phyloP scores from a whole-genome alignment of 1,139 yeast species.

The Geotrichum fermentans region DNA sequence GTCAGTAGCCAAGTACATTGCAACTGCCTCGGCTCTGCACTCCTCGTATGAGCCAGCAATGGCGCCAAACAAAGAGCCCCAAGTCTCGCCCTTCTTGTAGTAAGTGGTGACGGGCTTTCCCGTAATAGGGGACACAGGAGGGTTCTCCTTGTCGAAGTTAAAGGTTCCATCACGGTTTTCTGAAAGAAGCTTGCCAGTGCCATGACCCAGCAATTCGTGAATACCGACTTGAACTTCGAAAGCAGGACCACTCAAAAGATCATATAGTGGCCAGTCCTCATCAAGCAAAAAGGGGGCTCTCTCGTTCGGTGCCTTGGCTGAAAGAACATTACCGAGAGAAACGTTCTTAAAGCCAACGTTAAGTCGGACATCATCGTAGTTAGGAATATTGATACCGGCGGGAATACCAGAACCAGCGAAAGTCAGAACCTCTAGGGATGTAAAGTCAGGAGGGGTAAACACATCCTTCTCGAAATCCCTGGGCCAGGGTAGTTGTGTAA shows the following conservation, averaged over 20 bases:
- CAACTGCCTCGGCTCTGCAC: conserved; percentile 88
- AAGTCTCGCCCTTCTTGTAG: conserved; percentile 77
- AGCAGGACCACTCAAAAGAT: conserved; percentile 72
- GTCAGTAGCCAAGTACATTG: conserved; percentile 71
- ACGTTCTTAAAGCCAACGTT: conserved; percentile 85
- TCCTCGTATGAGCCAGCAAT: conserved; percentile 86
- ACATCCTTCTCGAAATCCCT: conserved; percentile 67
- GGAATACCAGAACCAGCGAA: conserved; percentile 89
- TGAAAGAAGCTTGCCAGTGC: conserved; percentile 74
- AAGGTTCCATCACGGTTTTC: conserved; percentile 59
- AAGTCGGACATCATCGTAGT: conserved; percentile 81
- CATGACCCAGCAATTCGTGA: conserved; percentile 90
- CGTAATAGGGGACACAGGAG: conserved; percentile 53
- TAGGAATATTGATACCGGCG: conserved; percentile 89
- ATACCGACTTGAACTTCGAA: conserved; percentile 92
- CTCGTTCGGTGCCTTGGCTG: conserved; percentile 67
- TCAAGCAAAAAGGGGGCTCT: conserved; percentile 62
- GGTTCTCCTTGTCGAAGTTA: conserved; percentile 62
- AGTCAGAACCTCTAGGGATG: conserved; percentile 81
- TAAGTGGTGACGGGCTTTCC: conserved; percentile 58
- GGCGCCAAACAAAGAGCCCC: conserved; percentile 82
- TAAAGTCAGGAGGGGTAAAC: conserved; percentile 90
- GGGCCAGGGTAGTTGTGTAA: conserved; percentile 72
- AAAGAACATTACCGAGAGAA: conserved; percentile 76
- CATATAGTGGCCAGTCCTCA: conserved; percentile 52